A percentile compares a stretch with the other conserved stretches of the same genome.
These are phyloP conservation scores for Phytophthora agathidicida DNA, from an alignment of 352 stramenopile genomes.

Conservation along the genomic window DNA sequence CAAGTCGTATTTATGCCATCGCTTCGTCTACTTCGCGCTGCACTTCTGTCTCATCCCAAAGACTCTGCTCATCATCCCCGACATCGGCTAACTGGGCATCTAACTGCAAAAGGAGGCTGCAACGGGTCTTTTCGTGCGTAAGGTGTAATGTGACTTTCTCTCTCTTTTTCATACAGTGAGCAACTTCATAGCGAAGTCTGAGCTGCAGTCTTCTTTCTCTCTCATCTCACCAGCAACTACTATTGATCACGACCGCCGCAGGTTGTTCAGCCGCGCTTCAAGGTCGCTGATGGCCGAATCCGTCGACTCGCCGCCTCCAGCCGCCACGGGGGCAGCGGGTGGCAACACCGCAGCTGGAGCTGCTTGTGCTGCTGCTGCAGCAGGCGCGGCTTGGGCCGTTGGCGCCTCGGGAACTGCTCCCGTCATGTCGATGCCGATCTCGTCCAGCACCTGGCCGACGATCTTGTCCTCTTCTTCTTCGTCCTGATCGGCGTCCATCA, in stretches of 20 bases:
- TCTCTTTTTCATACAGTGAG: conserved; percentile 6
- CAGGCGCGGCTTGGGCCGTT: conserved; percentile 47
- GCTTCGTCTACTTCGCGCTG: conserved; percentile 84
- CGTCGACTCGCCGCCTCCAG: conserved; percentile 42
- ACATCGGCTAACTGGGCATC: conserved; percentile 48
- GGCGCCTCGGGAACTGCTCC: conserved; percentile 92
- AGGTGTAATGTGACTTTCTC: conserved; percentile 15
- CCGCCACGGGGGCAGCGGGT: conserved; percentile 63
- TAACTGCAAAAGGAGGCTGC: background rate
- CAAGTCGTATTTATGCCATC: conserved; percentile 78
- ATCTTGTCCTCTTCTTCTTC: conserved; percentile 97
- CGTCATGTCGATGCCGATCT: conserved; percentile 96
- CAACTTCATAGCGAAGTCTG: too few species aligned
- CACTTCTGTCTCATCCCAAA: conserved; percentile 84
- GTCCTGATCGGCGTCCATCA: conserved; percentile 94
- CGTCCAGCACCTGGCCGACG: conserved; percentile 96
- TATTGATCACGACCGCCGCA: conserved; percentile 85
- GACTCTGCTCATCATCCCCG: conserved; percentile 84
- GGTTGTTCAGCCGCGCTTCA: conserved; percentile 97
- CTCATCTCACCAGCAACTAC: conserved; percentile 4
- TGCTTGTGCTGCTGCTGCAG: conserved; percentile 51
- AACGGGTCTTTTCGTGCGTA: conserved; percentile 3
- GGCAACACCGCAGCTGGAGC: conserved; percentile 41
- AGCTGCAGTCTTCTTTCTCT: too few species aligned
- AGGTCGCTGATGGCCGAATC: conserved; percentile 95